Percentiles rank a stretch among this genome's conserved stretches.
Evolutionary conservation across 805 yeast species (phyloP).

Genomic region (Starmerella etchellsii): DNA sequence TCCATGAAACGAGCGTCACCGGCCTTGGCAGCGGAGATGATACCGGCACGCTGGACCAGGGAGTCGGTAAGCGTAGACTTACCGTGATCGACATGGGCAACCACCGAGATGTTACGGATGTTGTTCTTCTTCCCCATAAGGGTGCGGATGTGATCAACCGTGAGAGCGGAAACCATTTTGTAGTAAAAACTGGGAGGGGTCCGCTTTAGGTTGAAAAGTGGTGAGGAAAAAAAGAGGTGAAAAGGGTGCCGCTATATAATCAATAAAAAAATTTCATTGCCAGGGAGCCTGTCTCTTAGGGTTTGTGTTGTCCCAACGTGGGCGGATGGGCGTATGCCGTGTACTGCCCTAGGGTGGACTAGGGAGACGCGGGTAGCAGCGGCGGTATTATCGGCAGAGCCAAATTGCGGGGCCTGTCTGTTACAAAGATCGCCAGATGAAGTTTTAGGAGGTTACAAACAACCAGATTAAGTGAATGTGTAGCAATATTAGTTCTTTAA

Average conservation of each 20-base stretch:
- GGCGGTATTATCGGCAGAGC: too few species aligned
- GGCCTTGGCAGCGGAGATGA: conserved; percentile 98
- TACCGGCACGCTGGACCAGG: conserved; percentile 98
- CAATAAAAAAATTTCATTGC: neutral
- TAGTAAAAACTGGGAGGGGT: conserved; percentile 7
- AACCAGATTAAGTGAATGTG: too few species aligned
- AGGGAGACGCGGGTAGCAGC: too few species aligned
- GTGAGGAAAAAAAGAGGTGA: conserved; percentile 5
- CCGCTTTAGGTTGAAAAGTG: conserved; percentile 3
- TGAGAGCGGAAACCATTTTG: conserved; percentile 26
- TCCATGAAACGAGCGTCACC: conserved; percentile 99
- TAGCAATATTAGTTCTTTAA: too few species aligned
- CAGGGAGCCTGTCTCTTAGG: too few species aligned
- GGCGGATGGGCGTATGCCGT: too few species aligned
- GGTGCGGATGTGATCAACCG: conserved; percentile 76
- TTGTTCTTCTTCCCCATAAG: conserved; percentile 99
- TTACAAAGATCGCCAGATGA: too few species aligned
- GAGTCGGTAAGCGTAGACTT: conserved; percentile 98
- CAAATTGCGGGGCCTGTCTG: too few species aligned
- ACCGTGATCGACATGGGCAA: conserved; percentile 99
- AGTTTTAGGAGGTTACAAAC: too few species aligned
- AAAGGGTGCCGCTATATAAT: neutral
- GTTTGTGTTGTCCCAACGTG: too few species aligned
- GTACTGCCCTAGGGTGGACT: too few species aligned
- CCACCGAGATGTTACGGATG: conserved; percentile 99